These are phyloP conservation scores for Colletotrichum sp. DNA, from an alignment of 2,329 filamentous ascomycete species.

Conservation along the genomic window DNA sequence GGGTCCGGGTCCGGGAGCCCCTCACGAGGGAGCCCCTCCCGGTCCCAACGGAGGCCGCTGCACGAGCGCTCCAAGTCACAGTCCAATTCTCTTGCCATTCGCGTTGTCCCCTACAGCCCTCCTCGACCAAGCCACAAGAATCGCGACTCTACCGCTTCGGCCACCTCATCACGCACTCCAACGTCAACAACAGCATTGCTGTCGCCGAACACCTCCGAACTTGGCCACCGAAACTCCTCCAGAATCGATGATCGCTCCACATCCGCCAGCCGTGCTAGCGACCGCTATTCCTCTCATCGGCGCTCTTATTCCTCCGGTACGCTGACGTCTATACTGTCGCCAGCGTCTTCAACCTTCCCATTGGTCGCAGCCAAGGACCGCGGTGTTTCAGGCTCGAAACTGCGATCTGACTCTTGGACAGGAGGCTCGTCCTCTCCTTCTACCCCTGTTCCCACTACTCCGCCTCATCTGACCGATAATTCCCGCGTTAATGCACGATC, in stretches of 20 bases:
- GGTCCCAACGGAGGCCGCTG: conserved; percentile 37
- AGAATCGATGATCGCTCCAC: conserved; percentile 3
- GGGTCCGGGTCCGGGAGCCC: conserved; percentile 27
- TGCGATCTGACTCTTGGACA: conserved; percentile 36
- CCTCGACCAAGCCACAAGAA: conserved; percentile 35
- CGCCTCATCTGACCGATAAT: conserved; percentile 43
- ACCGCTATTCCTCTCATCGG: conserved; percentile 3
- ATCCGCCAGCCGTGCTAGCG: conserved; percentile 2
- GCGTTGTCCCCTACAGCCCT: conserved; percentile 55
- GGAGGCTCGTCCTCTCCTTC: conserved; percentile 36
- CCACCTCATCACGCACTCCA: conserved; percentile 20
- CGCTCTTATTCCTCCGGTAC: conserved; percentile 31
- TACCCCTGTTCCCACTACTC: conserved; percentile 39
- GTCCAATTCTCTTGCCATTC: conserved; percentile 48
- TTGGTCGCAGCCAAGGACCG: conserved; percentile 41
- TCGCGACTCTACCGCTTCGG: conserved; percentile 16
- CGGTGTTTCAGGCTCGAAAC: conserved; percentile 53
- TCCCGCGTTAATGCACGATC: conserved; percentile 41
- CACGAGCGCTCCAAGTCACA: conserved; percentile 46
- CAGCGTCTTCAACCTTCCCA: conserved; percentile 28
- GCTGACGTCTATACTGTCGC: conserved; percentile 6
- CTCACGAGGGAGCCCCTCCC: conserved; percentile 22
- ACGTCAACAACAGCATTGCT: conserved; percentile 9
- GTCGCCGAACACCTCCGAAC: conserved; percentile 8
- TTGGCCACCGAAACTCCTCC: not conserved